Conservation (phyloP, 2,329 filamentous ascomycete species). For the Trichophyton equinum region DNA sequence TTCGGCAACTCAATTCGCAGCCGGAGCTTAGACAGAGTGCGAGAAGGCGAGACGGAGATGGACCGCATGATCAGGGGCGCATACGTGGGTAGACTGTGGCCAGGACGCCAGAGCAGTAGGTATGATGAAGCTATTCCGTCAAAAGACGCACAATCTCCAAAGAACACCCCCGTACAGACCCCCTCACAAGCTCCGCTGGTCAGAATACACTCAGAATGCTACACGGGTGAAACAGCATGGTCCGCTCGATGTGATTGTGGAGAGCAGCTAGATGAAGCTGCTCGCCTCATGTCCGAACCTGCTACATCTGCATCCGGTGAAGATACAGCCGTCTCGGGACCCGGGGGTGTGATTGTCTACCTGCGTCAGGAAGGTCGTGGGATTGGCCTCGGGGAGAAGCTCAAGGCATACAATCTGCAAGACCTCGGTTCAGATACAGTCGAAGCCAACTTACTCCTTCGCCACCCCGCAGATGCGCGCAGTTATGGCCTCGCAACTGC, state of each 20-base stretch:
- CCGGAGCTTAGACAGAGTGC: conserved; percentile 43
- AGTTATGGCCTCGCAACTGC: conserved; percentile 95
- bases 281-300: conserved; percentile 60
- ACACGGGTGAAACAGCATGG: conserved; percentile 97
- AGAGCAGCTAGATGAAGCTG: conserved; percentile 93
- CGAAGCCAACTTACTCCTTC: conserved; percentile 78
- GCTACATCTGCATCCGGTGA: conserved; percentile 12
- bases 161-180: too few relatives aligned
- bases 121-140: conserved; percentile 34
- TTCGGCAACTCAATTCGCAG: conserved; percentile 75
- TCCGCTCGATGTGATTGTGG: conserved; percentile 95
- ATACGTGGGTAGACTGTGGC: conserved; percentile 76
- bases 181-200: conserved; percentile 53
- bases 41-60: conserved; percentile 38
- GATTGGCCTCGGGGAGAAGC: conserved; percentile 86
- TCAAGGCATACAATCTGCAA: conserved; percentile 96
- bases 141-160: not conserved
- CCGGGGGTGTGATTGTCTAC: conserved; percentile 87
- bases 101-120: conserved; percentile 66
- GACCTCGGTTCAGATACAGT: conserved; percentile 96
- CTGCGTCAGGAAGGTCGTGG: conserved; percentile 90
- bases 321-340: conserved; percentile 34
- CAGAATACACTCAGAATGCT: conserved; percentile 94
- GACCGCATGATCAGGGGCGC: conserved; percentile 82
- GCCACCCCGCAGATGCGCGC: conserved; percentile 86